Conservation (phyloP, 169 alveolate species). For the Besnoitia besnoiti region DNA sequence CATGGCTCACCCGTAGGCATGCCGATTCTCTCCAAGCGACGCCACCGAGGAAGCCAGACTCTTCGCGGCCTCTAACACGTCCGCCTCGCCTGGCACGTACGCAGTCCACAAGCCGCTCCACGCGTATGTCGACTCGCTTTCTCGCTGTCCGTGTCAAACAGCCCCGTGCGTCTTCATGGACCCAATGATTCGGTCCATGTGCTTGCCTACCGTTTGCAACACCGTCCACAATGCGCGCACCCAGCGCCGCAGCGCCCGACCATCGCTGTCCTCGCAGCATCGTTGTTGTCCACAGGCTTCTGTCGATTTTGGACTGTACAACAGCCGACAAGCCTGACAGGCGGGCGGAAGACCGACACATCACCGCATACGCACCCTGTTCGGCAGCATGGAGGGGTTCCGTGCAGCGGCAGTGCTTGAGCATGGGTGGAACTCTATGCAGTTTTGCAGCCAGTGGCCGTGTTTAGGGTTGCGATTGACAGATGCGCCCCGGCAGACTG, state of each 20-base stretch:
- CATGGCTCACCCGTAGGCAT: constrained; percentile 11
- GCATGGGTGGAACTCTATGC: too few relatives aligned
- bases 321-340: constrained; percentile 66
- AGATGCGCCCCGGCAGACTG: too few relatives aligned
- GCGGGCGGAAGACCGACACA: background rate
- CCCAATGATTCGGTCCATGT: background rate
- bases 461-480: too few relatives aligned
- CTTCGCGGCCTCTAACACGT: background rate
- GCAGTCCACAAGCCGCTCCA: background rate
- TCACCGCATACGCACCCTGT: too few relatives aligned
- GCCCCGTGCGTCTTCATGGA: background rate
- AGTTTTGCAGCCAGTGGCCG: too few relatives aligned
- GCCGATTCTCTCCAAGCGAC: constrained; percentile 4
- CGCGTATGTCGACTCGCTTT: background rate
- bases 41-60: background rate
- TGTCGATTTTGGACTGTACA: constrained; percentile 36
- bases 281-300: constrained; percentile 62
- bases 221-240: background rate
- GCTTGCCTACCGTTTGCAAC: background rate
- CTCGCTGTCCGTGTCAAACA: background rate
- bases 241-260: constrained; percentile 13
- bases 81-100: constrained; percentile 26
- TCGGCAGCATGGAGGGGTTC: too few relatives aligned
- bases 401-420: too few relatives aligned
- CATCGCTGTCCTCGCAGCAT: constrained; percentile 58